Evolutionary conservation across 371 early-diverging fungal species (phyloP), one percentile per base, ranked within the genome.

Genomic region (Rhizopus stolonifer): DNA sequence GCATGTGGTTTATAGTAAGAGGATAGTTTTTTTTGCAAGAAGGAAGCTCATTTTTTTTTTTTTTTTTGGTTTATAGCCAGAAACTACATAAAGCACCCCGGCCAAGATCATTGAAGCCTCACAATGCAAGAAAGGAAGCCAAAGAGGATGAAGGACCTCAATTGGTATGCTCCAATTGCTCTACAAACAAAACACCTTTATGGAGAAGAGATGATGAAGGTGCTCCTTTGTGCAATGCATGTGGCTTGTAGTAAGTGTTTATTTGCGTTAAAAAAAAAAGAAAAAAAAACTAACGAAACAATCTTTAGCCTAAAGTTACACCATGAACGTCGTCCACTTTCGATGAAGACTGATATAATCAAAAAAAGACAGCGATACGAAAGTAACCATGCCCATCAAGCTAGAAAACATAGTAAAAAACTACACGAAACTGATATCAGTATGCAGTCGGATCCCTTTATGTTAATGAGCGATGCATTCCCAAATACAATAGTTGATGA

Each of bases 181-280:
- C 74, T n/a, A 91, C 92, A 7, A 88, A 84, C 4, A 76, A 74
- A 18, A 97, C 98, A 3, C 95, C 96, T 3, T 83, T 95, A 18
- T 98, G 98, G 98, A 81, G 98, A 38, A 79, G 94, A 51, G 88
- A 88, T 53, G 86, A 84, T 49, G 74, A 84, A 21, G 91, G 89
- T 21, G 80, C 85, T 33, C 74, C 81, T 34, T 74, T 95, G 34
- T 96, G 97, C 74, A 96, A 95, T 65, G 95, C 96, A 3, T 96
- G 96, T 64, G 95, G 95, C 8, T 72, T 97, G 49, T 96, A 95
- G 65, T 86, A 74, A 80, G 66, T 36, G 11, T 19, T 21, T 32
- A 32, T 10, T 15, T 1, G 17, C n/a, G 10, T 5, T 44, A 8
- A 36, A 1, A 36, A 14, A 8, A 15, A 9, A 13, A 29, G 29